Conservation (phyloP, 331 rosid genomes). For the Arachis monticola region DNA sequence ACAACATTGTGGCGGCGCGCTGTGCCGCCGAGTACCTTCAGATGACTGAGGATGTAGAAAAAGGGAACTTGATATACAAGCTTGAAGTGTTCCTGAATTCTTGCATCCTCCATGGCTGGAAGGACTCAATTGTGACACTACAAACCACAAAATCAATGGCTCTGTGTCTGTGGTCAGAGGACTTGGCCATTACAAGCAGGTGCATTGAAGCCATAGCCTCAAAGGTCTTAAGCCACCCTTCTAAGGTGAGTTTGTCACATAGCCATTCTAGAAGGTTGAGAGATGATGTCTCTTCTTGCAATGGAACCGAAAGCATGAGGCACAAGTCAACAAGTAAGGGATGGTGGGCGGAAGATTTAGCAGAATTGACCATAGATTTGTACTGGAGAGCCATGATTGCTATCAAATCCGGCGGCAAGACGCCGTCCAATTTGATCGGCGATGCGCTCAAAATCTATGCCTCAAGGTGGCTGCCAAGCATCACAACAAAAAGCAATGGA, state of each 20-base stretch:
- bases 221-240: conserved; percentile 71
- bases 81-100: conserved; percentile 90
- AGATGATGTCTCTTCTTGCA: conserved; percentile 77
- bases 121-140: conserved; percentile 78
- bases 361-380: conserved; percentile 76
- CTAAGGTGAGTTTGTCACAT: conserved; percentile 75
- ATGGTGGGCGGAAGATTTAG: conserved; percentile 89
- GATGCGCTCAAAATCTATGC: conserved; percentile 3
- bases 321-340: conserved; percentile 58
- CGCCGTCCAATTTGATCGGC: conserved; percentile 41
- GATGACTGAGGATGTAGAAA: conserved; percentile 94
- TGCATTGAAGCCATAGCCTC: conserved; percentile 83
- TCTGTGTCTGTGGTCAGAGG: conserved; percentile 87
- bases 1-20: conserved; percentile 83
- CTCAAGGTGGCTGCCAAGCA: neutral
- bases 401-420: conserved; percentile 68
- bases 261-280: conserved; percentile 68
- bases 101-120: conserved; percentile 93
- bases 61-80: conserved; percentile 82
- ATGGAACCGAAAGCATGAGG: conserved; percentile 64
- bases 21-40: conserved; percentile 93
- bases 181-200: conserved; percentile 74
- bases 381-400: conserved; percentile 81
- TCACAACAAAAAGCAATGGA: neutral
- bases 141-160: conserved; percentile 75